A percentile compares a stretch with the other conserved stretches of the same genome.
phyloP scores from a whole-genome alignment of 2,329 filamentous ascomycete species.

The Colletotrichum salicis region DNA sequence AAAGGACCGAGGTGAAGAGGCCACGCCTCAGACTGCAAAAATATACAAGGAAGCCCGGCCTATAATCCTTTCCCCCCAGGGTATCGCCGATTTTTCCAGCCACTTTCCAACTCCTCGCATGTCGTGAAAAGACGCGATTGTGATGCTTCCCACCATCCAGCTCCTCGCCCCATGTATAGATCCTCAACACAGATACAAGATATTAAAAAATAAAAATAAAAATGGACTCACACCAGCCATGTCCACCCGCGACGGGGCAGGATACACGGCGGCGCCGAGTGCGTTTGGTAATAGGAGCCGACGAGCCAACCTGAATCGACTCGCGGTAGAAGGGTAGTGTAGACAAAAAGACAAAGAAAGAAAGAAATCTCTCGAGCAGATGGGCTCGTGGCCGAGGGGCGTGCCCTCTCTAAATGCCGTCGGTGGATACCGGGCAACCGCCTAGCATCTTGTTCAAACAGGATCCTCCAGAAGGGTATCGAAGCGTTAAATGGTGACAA shows the following conservation, averaged over 20 bases:
- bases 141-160: constrained; percentile 8
- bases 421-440: constrained; percentile 23
- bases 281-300: constrained; percentile 10
- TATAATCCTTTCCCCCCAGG: constrained; percentile 11
- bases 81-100: constrained; percentile 24
- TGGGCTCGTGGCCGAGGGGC: constrained; percentile 23
- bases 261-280: background rate
- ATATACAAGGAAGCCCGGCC: constrained; percentile 31
- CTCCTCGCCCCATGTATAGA: constrained; percentile 22
- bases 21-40: constrained; percentile 19
- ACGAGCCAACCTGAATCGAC: background rate
- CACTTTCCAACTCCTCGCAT: constrained; percentile 29
- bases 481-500: constrained; percentile 34
- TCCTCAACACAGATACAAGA: constrained; percentile 31
- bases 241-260: background rate
- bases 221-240: constrained; percentile 3
- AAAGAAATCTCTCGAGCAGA: constrained; percentile 32
- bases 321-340: constrained; percentile 26
- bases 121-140: constrained; percentile 8
- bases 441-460: constrained; percentile 32
- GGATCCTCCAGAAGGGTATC: constrained; percentile 38
- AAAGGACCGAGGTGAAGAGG: constrained; percentile 1
- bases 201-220: constrained; percentile 31
- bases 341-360: constrained; percentile 26
- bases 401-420: constrained; percentile 26